Evolutionary conservation across 2,329 filamentous ascomycete genomes (phyloP).

Genomic region (Epichloe scottii): DNA sequence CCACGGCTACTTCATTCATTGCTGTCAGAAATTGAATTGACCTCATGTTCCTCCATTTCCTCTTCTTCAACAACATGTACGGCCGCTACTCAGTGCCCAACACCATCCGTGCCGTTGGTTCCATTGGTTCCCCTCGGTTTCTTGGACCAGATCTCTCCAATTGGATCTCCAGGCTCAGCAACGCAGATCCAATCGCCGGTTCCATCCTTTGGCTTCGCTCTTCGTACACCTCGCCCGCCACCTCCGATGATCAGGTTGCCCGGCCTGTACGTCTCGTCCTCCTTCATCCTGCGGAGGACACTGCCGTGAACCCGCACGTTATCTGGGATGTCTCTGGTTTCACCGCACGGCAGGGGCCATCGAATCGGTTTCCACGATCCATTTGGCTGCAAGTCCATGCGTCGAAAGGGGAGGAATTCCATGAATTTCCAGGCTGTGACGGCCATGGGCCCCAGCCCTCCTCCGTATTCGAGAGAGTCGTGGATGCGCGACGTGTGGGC

Average conservation of each 20-base stretch:
- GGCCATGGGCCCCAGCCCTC: slow-evolving; percentile 40
- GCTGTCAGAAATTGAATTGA: too few species aligned
- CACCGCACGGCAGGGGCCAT: slow-evolving; percentile 68
- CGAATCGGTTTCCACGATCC: slow-evolving; percentile 69
- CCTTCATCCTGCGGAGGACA: slow-evolving; percentile 58
- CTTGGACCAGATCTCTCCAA: slow-evolving; percentile 55
- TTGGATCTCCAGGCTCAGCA: slow-evolving; percentile 48
- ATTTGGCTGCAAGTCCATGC: slow-evolving; percentile 64
- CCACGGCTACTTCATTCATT: too few species aligned
- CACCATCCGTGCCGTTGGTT: not conserved
- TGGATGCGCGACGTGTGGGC: slow-evolving; percentile 49
- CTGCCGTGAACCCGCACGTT: slow-evolving; percentile 60
- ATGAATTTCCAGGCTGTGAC: slow-evolving; percentile 63
- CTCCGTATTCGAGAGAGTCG: slow-evolving; percentile 55
- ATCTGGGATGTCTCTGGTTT: slow-evolving; percentile 63
- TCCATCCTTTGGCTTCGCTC: slow-evolving; percentile 47
- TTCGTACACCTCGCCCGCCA: slow-evolving; percentile 55
- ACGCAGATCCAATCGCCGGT: slow-evolving; percentile 63
- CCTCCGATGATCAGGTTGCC: slow-evolving; percentile 73
- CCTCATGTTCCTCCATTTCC: too few species aligned
- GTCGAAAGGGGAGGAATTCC: slow-evolving; percentile 70
- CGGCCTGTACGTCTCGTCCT: slow-evolving; percentile 53
- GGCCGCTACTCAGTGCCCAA: not conserved
- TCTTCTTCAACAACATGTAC: too few species aligned
- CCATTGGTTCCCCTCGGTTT: not conserved